phyloP scores from a whole-genome alignment of 306 rosid genomes.

The Mimosa bimucronata region DNA sequence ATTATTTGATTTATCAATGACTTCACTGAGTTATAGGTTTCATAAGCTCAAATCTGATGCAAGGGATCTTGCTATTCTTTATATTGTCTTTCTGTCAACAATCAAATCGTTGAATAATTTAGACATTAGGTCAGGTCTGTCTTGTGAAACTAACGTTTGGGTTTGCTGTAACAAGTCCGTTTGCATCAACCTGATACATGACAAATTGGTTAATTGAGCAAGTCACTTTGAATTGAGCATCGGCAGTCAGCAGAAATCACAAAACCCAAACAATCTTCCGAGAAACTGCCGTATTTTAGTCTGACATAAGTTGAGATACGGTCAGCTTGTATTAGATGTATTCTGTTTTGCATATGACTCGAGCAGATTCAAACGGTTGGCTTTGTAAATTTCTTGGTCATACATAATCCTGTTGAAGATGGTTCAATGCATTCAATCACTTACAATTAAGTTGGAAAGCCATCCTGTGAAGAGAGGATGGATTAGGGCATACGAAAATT shows the following conservation, averaged over 20 bases:
- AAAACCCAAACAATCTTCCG: not conserved
- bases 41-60: not conserved
- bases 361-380: not conserved
- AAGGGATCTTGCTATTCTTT: not conserved
- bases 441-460: not conserved
- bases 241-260: not conserved
- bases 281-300: not conserved
- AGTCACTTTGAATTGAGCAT: not conserved
- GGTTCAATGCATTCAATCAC: not conserved
- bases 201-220: not conserved
- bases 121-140: not conserved
- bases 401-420: not conserved
- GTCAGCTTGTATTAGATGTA: not conserved
- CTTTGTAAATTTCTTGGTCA: slow-evolving; percentile 5
- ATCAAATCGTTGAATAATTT: not conserved
- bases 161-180: not conserved
- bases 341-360: not conserved
- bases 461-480: not conserved
- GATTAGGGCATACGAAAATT: not conserved
- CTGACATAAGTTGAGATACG: not conserved
- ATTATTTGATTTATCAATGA: slow-evolving; percentile 10
- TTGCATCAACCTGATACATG: not conserved
- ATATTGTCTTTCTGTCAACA: not conserved
- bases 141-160: not conserved
- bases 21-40: not conserved